phyloP scores from a whole-genome alignment of 768 basidiomycete genomes.

The Tephrocybe sp. region DNA sequence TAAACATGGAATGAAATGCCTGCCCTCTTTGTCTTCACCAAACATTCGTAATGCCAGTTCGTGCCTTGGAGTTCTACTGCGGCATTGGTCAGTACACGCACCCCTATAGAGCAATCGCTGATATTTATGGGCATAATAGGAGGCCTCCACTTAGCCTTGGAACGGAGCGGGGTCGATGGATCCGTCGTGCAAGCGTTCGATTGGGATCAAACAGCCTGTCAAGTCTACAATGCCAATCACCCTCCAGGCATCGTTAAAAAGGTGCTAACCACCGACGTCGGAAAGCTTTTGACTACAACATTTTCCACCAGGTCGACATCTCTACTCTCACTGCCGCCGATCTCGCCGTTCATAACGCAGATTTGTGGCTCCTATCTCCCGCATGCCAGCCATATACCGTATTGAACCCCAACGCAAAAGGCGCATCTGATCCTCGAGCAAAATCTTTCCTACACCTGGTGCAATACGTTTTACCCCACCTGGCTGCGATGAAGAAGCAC shows the following conservation, averaged over 20 bases:
- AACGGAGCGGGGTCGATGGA: constrained; percentile 46
- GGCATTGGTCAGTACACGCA: constrained; percentile 60
- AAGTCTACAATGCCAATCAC: constrained; percentile 67
- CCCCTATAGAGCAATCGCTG: background rate
- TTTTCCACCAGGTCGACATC: constrained; percentile 55
- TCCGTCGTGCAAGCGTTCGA: constrained; percentile 70
- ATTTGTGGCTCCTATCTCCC: constrained; percentile 79
- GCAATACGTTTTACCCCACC: constrained; percentile 57
- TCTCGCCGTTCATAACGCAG: constrained; percentile 48
- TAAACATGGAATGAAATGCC: constrained; percentile 11
- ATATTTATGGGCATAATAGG: constrained; percentile 38
- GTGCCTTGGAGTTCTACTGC: constrained; percentile 70
- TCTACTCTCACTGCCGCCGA: constrained; percentile 48
- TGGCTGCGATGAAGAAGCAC: constrained; percentile 42
- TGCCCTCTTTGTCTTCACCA: background rate
- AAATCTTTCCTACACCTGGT: constrained; percentile 75
- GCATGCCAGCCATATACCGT: constrained; percentile 86
- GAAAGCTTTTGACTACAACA: constrained; percentile 1
- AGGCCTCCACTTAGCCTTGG: constrained; percentile 69
- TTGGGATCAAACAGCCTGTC: constrained; percentile 76
- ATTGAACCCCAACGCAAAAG: constrained; percentile 71
- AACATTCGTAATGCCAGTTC: constrained; percentile 24
- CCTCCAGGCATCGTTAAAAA: constrained; percentile 47
- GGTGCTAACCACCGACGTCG: constrained; percentile 30
- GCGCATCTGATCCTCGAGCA: constrained; percentile 71